Base-by-base conservation (phyloP, 306 rosid species). In the Betula pendula region DNA sequence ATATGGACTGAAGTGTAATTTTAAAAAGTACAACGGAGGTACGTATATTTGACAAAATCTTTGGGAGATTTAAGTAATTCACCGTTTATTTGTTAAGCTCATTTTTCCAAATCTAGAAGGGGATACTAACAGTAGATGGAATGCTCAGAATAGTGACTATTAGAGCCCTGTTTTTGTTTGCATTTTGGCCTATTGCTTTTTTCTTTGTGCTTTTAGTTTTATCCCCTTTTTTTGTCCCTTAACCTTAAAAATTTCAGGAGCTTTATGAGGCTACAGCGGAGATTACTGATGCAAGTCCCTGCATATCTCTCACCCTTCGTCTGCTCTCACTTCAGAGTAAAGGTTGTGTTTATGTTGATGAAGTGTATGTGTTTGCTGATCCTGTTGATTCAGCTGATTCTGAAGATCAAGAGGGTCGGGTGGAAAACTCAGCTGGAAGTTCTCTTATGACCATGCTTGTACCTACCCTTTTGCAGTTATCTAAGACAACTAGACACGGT, bases 251-350 rank as follows among this genome's bases (percentile, higher is more conserved):
- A 47, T 62, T 79, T 33, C 92, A 95, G 98, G 97, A 86, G 76
- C 87, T 85, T 25, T 86, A 75, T 75, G 99, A 95, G 90, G 97
- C 99, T 72, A 95, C 99, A 0, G 98, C 97, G 20, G 92, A 88
- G 93, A 82, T 91, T 68, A 58, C 83, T 73, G 96, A 95, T 72
- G 86, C 79, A 70, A 70, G 81, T 83, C 97, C 98, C 68, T 95
- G 98, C 86, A 73, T 47, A 38, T 95, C 99, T 63, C 73, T 95
- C 73, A 91, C 92, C 6, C 76, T 95, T 63, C 97, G 94, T 73
- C 83, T 95, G 35, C 96, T 89, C 70, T 92, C 98, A 12, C 89
- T 92, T 82, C 96, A 95, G 83, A 83, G 74, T 53, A 90, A 92
- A 80, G 88, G 85, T 38, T 79, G 81, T 20, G 79, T 89, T 56